phyloP scores from a whole-genome alignment of 768 basidiomycete species.

The Trametes maxima region DNA sequence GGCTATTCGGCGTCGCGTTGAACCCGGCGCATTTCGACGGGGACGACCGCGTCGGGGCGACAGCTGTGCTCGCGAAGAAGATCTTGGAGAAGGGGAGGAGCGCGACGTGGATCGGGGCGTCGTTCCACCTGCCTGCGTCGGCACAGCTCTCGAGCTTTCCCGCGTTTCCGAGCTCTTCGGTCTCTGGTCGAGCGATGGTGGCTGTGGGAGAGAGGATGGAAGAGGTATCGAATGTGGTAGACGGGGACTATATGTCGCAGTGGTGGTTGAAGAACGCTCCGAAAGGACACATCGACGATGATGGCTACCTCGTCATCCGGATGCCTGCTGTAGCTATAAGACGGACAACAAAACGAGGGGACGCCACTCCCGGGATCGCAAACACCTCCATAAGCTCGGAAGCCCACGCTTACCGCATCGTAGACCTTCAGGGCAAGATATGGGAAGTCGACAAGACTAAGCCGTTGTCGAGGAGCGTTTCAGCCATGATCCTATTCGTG shows the following conservation, averaged over 20 bases:
- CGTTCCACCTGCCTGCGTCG: background rate
- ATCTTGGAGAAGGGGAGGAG: conserved; percentile 5
- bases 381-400: background rate
- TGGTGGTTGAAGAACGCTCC: conserved; percentile 9
- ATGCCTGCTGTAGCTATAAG: background rate
- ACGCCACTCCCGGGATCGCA: conserved; percentile 5
- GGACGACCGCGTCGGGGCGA: conserved; percentile 12
- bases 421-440: background rate
- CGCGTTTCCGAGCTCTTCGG: background rate
- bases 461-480: background rate
- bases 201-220: background rate
- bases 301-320: conserved; percentile 5
- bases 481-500: no score
- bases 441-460: conserved; percentile 5
- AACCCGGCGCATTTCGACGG: conserved; percentile 2
- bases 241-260: conserved; percentile 12
- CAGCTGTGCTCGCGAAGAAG: conserved; percentile 6
- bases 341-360: background rate
- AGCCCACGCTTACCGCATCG: background rate
- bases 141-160: conserved; percentile 1
- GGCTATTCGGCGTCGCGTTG: conserved; percentile 17
- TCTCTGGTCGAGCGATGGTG: background rate
- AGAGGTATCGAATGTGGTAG: conserved; percentile 1
- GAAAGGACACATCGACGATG: conserved; percentile 11
- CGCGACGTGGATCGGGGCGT: conserved; percentile 12